Percentiles rank a stretch among this genome's conserved stretches.
phyloP scores from a whole-genome alignment of 805 yeast species.

The Sugiyamaella valdiviana region DNA sequence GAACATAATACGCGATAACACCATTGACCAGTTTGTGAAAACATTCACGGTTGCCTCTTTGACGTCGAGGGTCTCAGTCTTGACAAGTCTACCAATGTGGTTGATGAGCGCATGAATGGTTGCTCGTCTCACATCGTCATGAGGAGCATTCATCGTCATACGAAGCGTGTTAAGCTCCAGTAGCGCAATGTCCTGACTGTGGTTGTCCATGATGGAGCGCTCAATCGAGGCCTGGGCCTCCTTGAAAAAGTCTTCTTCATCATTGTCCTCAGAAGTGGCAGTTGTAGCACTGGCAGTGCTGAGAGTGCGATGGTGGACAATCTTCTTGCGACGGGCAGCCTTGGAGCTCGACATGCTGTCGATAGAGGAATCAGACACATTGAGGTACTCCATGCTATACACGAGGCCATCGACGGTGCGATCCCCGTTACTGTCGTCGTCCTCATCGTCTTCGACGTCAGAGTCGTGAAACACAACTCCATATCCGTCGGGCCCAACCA shows the following conservation, averaged over 20 bases:
- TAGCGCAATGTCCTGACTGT: constrained; percentile 87
- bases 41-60: constrained; percentile 73
- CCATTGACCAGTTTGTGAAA: constrained; percentile 72
- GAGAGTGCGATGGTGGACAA: constrained; percentile 17
- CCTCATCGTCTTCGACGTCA: constrained; percentile 17
- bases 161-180: constrained; percentile 88
- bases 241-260: constrained; percentile 69
- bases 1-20: constrained; percentile 81
- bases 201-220: constrained; percentile 87
- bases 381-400: constrained; percentile 26
- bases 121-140: constrained; percentile 85
- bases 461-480: constrained; percentile 24
- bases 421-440: constrained; percentile 12
- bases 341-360: constrained; percentile 7
- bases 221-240: constrained; percentile 94
- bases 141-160: constrained; percentile 95
- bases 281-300: constrained; percentile 32
- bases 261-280: constrained; percentile 44
- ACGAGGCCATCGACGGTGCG: constrained; percentile 19
- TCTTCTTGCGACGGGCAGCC: constrained; percentile 18
- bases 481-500: constrained; percentile 39
- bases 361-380: constrained; percentile 31
- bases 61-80: constrained; percentile 68
- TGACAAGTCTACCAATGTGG: constrained; percentile 65
- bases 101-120: constrained; percentile 66